Evolutionary conservation across 2,329 filamentous ascomycete genomes (phyloP), one percentile per base, ranked within the genome.

Genomic region (Microdochium trichocladiopsis): DNA sequence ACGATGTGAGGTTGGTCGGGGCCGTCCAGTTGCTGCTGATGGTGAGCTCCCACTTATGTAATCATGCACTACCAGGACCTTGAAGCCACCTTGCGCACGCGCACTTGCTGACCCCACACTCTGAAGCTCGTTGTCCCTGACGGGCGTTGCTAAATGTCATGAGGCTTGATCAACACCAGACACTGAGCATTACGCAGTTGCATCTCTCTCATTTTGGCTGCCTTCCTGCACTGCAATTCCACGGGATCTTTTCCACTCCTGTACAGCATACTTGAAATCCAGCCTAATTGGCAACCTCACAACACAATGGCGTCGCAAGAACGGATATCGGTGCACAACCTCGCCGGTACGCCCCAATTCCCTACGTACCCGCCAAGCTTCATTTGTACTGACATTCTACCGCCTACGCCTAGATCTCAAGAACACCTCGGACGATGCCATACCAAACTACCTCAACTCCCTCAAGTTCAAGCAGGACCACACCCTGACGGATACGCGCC

Each of bases 351-450:
- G 58, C 18, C 41, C 6, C 41, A 8, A 18, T 45, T 18, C 18
- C 8, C 28, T 8, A 31, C 14, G 28, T 14, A 14, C 28, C 8
- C 8, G 28, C 28, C 28, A 31, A 31, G 8, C 8, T 18, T 18
- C n/a, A 6, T 6, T 16, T 41, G n/a, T 6, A 41, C 11, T 41
- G 11, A 41, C n/a, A 41, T 9, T 41, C 5, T 51, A 49, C 18
- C 28, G 47, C 50, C 49, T 45, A 52, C 43, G 36, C 22, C 22
- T 66, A 95, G 94, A 97, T 68, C 86, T 99, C 58, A 97, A 97
- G 72, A 95, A 94, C 74, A 95, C 92, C 37, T 90, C 89, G 59
- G 94, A 99, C 74, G 94, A 99, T 72, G 90, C 92, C 53, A 86
- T 99, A 55, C 84, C 88, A 54, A 91, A 94, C 72, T 97, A 97